Evolutionary conservation across 441 rosid genomes (phyloP).

Genomic region (Breynia disticha): DNA sequence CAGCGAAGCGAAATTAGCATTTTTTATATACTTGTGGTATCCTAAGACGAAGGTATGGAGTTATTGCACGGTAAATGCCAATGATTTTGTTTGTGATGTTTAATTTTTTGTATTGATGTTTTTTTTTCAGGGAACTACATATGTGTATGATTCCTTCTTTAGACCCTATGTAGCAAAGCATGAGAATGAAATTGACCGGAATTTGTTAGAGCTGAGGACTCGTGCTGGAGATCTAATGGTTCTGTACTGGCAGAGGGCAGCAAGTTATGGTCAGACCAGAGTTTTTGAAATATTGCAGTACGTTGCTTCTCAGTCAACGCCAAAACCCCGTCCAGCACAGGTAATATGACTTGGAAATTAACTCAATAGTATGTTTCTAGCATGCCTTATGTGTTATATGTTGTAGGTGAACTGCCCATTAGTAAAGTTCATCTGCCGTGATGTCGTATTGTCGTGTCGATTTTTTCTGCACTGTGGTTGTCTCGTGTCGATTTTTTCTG

Average conservation of each 20-base stretch:
- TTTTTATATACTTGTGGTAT: conserved; percentile 61
- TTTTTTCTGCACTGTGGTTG: neutral
- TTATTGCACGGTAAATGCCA: conserved; percentile 3
- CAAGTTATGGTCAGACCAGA: conserved; percentile 74
- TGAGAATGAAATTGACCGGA: conserved; percentile 86
- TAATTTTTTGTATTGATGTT: conserved; percentile 4
- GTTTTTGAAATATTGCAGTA: conserved; percentile 70
- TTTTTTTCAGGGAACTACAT: conserved; percentile 68
- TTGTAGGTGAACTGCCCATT: neutral
- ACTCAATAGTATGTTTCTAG: neutral
- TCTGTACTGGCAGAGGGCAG: conserved; percentile 70
- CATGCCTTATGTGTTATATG: neutral
- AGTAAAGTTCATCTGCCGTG: neutral
- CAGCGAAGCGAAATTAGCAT: conserved; percentile 74
- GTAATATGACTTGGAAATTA: conserved; percentile 20
- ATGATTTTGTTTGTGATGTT: neutral
- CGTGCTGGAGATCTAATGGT: conserved; percentile 77
- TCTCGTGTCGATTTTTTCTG: neutral
- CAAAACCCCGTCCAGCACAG: conserved; percentile 49
- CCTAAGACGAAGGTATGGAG: conserved; percentile 62
- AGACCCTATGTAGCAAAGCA: conserved; percentile 82
- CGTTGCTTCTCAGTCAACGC: conserved; percentile 63
- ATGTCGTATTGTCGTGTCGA: neutral
- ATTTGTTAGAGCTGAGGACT: conserved; percentile 68
- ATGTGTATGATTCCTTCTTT: conserved; percentile 87